phyloP scores from a whole-genome alignment of 768 basidiomycete genomes.

The Lanmaoa pseudosensibilis region DNA sequence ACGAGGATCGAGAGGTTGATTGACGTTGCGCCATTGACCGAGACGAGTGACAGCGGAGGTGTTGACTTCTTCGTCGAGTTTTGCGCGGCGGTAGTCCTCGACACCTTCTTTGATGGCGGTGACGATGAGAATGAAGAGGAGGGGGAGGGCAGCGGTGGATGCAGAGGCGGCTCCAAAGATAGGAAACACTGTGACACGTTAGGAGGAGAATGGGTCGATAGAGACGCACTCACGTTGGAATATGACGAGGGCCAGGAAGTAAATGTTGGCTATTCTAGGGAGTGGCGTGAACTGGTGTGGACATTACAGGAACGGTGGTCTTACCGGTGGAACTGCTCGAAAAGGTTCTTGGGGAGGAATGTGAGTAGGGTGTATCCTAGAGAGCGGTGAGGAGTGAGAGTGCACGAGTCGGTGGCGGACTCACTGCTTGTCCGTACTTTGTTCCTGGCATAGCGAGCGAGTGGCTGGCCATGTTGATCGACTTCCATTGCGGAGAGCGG shows the following conservation, averaged over 20 bases:
- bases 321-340: constrained; percentile 90
- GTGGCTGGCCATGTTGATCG: constrained; percentile 72
- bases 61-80: constrained; percentile 91
- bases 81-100: constrained; percentile 91
- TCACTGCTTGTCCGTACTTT: constrained; percentile 93
- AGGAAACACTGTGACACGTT: constrained; percentile 64
- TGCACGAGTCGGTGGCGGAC: constrained; percentile 29
- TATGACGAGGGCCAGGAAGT: constrained; percentile 82
- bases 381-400: not conserved
- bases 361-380: constrained; percentile 88
- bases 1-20: constrained; percentile 76
- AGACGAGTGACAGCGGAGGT: constrained; percentile 91
- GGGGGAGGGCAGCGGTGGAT: constrained; percentile 77
- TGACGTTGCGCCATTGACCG: constrained; percentile 87
- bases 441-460: constrained; percentile 79
- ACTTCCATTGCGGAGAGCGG: constrained; percentile 64
- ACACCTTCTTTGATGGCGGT: constrained; percentile 96
- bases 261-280: constrained; percentile 82
- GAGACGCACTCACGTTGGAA: constrained; percentile 58
- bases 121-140: constrained; percentile 82
- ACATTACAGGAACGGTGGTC: constrained; percentile 13
- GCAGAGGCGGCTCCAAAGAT: constrained; percentile 88
- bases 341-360: constrained; percentile 92
- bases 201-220: constrained; percentile 1
- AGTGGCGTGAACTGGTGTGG: not conserved